Conservation (phyloP, 495 filamentous ascomycete genomes). For the Penicillium nucicola region DNA sequence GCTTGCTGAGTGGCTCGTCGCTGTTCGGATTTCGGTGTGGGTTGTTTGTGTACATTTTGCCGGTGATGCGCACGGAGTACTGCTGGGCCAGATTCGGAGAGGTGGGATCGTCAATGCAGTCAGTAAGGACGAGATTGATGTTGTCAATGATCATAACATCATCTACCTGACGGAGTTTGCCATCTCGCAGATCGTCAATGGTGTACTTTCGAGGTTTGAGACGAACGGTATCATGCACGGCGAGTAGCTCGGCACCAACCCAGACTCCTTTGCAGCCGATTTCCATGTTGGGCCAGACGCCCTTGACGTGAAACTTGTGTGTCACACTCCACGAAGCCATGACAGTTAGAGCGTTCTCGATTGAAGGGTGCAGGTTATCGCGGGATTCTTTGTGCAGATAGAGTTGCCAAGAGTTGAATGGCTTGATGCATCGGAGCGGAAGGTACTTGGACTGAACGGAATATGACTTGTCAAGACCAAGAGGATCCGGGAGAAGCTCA, state of each 20-base stretch:
- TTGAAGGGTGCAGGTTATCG: constrained; percentile 49
- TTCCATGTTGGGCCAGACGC: constrained; percentile 50
- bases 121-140: constrained; percentile 44
- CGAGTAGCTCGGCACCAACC: constrained; percentile 53
- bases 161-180: constrained; percentile 20
- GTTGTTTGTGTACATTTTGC: constrained; percentile 47
- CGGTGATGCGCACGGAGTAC: constrained; percentile 39
- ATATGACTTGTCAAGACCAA: constrained; percentile 46
- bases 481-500: constrained; percentile 51
- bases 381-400: constrained; percentile 38
- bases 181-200: background rate
- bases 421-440: constrained; percentile 51
- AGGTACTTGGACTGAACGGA: constrained; percentile 54
- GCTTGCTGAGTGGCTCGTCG: constrained; percentile 16
- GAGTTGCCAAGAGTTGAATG: constrained; percentile 49
- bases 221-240: constrained; percentile 51
- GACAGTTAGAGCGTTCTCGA: constrained; percentile 51
- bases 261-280: constrained; percentile 54
- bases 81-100: constrained; percentile 39
- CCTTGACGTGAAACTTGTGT: constrained; percentile 48
- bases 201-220: constrained; percentile 36
- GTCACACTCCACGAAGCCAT: constrained; percentile 52
- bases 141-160: constrained; percentile 53
- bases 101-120: constrained; percentile 44
- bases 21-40: constrained; percentile 20